Base-by-base conservation (phyloP, 208 protist genomes). In the Trichomonas vaginalis region DNA sequence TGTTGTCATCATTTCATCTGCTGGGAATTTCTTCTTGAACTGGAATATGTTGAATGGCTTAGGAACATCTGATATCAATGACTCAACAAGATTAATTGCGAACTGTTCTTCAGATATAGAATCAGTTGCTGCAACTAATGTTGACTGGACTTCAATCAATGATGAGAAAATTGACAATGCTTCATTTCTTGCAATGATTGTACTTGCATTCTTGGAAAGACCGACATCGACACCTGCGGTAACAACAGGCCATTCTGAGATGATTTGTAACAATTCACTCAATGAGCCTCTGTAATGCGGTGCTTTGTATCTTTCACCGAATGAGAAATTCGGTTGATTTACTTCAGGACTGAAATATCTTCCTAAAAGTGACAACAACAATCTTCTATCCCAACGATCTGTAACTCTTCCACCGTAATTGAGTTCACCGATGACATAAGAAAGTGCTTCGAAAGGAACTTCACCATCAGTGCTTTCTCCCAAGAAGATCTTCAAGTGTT, bases 401-500 rank as follows among this genome's bases (percentile, higher is more conserved):
- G 99, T 99, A 14, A 99, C 98, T 90, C 99, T 98, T n/a, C 99
- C 99, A 95, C 99, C 99, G 97, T 99, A 99, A 97, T 99, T 98
- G 96, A 99, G 99, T 96, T 99, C 97, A 40, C 98, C 99, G 96
- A 98, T 99, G 92, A 99, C 98, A 97, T 99, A 99, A 95, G 98
- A 98, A 23, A 99, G 97, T 39, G 98, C 98, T 95, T 99, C 97
- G 98, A 98, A 99, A 61, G 98, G 98, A 95, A 99, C 98, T 51
- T 92, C 45, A 45, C 98, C 97, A 95, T 99, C 97, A 35, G 40
- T 48, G 95, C 98, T 97, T 51, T 92, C 86, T n/a, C 46, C 46
- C 70, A 99, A 98, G 97, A 99, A 99, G 96, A 99, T 98, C 40
- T 97, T 97, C 95, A 99, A 97, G 98, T 98, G 96, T 96, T 98